Evolutionary conservation across 129 eudicot genomes (phyloP).

Genomic region (Scalesia atractyloides): DNA sequence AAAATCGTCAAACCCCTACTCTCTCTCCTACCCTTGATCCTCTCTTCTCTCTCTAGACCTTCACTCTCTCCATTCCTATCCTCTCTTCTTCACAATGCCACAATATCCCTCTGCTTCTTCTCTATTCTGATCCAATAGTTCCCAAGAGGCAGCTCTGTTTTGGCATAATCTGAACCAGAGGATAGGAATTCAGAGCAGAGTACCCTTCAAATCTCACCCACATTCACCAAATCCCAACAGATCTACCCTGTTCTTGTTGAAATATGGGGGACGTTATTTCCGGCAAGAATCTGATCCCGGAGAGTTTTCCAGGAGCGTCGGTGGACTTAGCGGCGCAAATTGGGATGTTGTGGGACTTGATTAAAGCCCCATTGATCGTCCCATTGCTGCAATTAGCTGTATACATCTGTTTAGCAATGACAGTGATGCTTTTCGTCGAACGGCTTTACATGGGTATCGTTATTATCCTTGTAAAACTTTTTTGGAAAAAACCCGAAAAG

Average conservation of each 20-base stretch:
- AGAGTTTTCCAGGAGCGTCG: conserved; percentile 60
- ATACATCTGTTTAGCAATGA: conserved; percentile 54
- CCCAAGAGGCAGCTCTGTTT: conserved; percentile 15
- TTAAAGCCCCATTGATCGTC: conserved; percentile 67
- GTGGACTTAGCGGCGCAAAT: conserved; percentile 61
- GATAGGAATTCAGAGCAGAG: conserved; percentile 8
- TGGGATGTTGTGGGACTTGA: conserved; percentile 60
- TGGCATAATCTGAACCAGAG: conserved; percentile 36
- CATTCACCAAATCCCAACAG: conserved; percentile 22
- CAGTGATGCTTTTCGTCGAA: conserved; percentile 70
- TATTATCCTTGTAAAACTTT: conserved; percentile 61
- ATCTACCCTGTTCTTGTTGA: conserved; percentile 25
- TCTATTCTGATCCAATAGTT: conserved; percentile 10
- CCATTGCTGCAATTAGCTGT: conserved; percentile 68
- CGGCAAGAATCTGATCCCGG: conserved; percentile 54
- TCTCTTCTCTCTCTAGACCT: conserved; percentile 13
- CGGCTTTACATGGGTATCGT: conserved; percentile 88
- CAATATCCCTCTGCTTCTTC: conserved; percentile 25
- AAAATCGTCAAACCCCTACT: conserved; percentile 35
- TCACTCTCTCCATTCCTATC: conserved; percentile 25
- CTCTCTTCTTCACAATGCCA: conserved; percentile 41
- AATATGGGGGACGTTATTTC: conserved; percentile 59
- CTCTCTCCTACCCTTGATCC: conserved; percentile 33
- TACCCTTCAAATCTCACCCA: conserved; percentile 21
- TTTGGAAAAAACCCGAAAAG: conserved; percentile 75